Conservation (phyloP, 1,139 yeast genomes). For the Hyphopichia burtonii region DNA sequence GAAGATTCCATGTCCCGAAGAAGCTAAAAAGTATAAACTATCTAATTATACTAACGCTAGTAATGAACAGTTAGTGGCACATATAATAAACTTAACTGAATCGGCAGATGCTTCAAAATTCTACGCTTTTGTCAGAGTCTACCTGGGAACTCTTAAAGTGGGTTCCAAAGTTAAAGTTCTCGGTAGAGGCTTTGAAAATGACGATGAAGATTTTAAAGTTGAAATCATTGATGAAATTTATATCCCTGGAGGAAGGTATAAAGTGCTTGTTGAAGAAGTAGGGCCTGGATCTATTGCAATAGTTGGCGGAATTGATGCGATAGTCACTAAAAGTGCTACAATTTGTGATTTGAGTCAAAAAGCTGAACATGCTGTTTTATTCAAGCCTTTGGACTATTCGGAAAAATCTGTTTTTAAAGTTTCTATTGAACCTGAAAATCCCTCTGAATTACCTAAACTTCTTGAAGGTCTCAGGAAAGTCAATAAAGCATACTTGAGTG, state of each 20-base stretch:
- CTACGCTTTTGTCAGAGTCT: slow-evolving; percentile 58
- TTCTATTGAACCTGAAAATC: slow-evolving; percentile 78
- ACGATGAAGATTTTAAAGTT: slow-evolving; percentile 52
- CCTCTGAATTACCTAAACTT: slow-evolving; percentile 74
- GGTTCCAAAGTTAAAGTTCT: slow-evolving; percentile 54
- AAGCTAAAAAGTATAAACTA: slow-evolving; percentile 5
- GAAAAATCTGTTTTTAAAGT: slow-evolving; percentile 69
- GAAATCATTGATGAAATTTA: slow-evolving; percentile 49
- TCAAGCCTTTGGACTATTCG: slow-evolving; percentile 45
- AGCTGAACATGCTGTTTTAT: slow-evolving; percentile 10
- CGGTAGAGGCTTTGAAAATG: slow-evolving; percentile 54
- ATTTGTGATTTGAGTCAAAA: slow-evolving; percentile 26
- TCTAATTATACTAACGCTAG: background rate
- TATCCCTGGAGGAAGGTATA: slow-evolving; percentile 73
- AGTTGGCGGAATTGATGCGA: slow-evolving; percentile 59
- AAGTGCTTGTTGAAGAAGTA: slow-evolving; percentile 52
- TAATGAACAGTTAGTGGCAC: slow-evolving; percentile 36
- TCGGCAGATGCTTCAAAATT: slow-evolving; percentile 47
- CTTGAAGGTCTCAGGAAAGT: slow-evolving; percentile 65
- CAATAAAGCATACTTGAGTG: slow-evolving; percentile 63
- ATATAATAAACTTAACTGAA: slow-evolving; percentile 61
- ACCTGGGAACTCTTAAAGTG: slow-evolving; percentile 54
- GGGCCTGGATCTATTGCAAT: slow-evolving; percentile 67
- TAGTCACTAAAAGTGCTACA: slow-evolving; percentile 61
- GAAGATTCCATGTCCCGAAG: slow-evolving; percentile 41